Conservation (phyloP, 306 rosid species). For the Casuarina glauca region DNA sequence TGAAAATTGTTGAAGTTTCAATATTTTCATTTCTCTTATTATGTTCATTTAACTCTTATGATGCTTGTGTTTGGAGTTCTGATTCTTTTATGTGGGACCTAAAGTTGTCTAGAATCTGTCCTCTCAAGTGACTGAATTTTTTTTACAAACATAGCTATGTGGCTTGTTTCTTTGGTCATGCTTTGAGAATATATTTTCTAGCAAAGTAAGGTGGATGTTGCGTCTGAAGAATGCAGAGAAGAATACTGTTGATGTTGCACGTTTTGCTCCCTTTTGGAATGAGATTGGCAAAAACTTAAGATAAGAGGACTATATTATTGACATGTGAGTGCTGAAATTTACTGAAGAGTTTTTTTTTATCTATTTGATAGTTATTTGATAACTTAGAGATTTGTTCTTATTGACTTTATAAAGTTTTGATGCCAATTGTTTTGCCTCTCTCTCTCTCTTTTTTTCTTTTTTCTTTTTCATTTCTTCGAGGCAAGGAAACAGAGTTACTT, state of each 20-base stretch:
- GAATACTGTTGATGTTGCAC: slow-evolving; percentile 74
- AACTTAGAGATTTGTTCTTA: too few relatives aligned
- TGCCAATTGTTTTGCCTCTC: too few relatives aligned
- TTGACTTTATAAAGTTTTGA: too few relatives aligned
- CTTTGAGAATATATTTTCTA: slow-evolving; percentile 19
- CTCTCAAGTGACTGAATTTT: not conserved
- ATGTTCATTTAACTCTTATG: not conserved
- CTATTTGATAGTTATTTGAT: too few relatives aligned
- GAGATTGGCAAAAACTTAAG: slow-evolving; percentile 78
- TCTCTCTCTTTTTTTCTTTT: too few relatives aligned
- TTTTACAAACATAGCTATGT: not conserved
- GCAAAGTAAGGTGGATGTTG: slow-evolving; percentile 13
- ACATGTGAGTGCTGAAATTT: slow-evolving; percentile 63
- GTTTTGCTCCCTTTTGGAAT: slow-evolving; percentile 92
- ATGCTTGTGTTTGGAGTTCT: not conserved
- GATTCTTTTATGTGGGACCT: not conserved
- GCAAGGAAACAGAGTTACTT: slow-evolving; percentile 86
- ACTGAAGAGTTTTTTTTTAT: not conserved
- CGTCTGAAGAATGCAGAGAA: slow-evolving; percentile 57
- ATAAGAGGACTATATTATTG: slow-evolving; percentile 88
- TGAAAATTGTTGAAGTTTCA: not conserved
- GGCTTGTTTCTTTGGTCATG: not conserved
- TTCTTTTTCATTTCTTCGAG: not conserved
- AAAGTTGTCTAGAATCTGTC: not conserved
- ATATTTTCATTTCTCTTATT: not conserved